Base-by-base conservation (phyloP, 2,329 filamentous ascomycete species). In the Xylariales sp. region DNA sequence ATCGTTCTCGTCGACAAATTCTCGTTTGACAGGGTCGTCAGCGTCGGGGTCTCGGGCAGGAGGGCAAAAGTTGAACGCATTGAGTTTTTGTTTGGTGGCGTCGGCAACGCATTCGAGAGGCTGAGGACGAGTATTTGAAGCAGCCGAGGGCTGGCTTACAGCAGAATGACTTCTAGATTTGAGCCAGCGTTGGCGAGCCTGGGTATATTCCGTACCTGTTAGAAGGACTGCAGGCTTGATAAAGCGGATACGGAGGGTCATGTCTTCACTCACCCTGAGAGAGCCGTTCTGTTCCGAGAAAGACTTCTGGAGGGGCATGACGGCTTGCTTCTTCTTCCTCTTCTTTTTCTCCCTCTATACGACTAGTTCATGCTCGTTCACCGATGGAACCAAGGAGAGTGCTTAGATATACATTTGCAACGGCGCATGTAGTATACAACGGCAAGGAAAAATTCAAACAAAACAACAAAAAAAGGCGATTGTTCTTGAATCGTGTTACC, bases 51-150 rank as follows among this genome's bases (percentile, higher is more conserved):
- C 69, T 12, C 71, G 58, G 5, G 73, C 71, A 7, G 80, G 76
- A 14, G 83, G 81, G 59, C 83, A 81, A 70, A 88, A 90, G 64
- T 87, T 86, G 74, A 87, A 87, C 39, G 80, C 79, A 66, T 84
- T 86, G 39, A 91, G 81, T 73, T 90, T 91, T 69, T 81, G 86
- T 75, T 87, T 90, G 10, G 89, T 89, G 8, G 81, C 82, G 39
- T 86, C 83, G 46, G 89, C 90, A 12, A 89, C 81, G 18, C 85
- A 83, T 39, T 83, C 80, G 6, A 84, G 77, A 46, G 83, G 77
- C 45, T 78, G 80, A 10, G 80, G 60, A 74, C 57, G 56, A 50
- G 52, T 18, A 57, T 70, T 70, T 56, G 66, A 57, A 16, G 67
- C 78, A 45, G 78, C 77, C 36, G 78, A 78, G 23, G 77, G 77